Base-by-base conservation (phyloP, 768 basidiomycete genomes). In the Chalciporus chontae region DNA sequence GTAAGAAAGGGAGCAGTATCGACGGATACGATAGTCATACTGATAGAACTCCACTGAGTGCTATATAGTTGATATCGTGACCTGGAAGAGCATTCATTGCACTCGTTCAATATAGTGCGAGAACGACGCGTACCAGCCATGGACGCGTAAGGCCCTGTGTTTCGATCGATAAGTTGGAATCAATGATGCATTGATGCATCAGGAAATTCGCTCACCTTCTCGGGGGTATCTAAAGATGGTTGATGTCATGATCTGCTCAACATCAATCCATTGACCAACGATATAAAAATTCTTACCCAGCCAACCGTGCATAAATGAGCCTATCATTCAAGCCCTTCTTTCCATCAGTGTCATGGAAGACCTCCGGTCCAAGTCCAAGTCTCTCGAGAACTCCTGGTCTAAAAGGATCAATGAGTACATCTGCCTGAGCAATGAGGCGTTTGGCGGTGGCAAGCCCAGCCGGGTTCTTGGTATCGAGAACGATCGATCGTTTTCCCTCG, bases 21-120 rank as follows among this genome's bases (percentile, higher is more conserved):
- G 31, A 26, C 4, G 19, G 26, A 34, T 32, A 40, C 13, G 8
- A 26, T 14, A 2, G 29, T 45, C 73, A 26, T 55, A 87, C 87
- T 8, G 86, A 79, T 8, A 91, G 68, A 3, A 85, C 74, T 0
- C 90, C 90, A 51, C 85, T 89, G 29, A 88, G 72, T 14, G 90
- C 89, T 11, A 90, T 75, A 62, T 90, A 92, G 64, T 91, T 92
- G 48, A 92, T 78, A 61, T 93, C 90, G 61, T 93, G 90, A 15
- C 90, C 90, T 83, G 39, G 17, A 10, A 37, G 17, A 49, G 27
- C 18, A 31, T n/a, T 50, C 40, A 43, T 34, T 23, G 15, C 46
- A 8, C 21, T 46, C 19, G 29, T 43, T 36, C 40, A 26, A 15
- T 23, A 26, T 27, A n/a, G 37, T 18, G 53, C 26, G 11, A 39